These are phyloP conservation scores for Cladosporium oxysporum DNA, from an alignment of 2,329 filamentous ascomycete genomes.

Conservation along the genomic window DNA sequence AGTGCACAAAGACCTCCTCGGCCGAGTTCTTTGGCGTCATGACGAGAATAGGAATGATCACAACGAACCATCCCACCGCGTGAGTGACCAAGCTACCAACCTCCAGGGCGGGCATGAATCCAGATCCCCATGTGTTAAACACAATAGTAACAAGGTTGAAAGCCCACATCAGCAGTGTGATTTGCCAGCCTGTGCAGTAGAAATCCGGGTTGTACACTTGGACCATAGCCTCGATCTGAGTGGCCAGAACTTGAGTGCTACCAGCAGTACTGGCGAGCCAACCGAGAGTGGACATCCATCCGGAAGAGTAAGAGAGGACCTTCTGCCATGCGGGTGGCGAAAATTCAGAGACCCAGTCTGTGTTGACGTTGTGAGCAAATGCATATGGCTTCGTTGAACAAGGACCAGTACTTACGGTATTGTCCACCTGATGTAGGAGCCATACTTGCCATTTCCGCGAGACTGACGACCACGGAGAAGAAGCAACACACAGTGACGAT, in stretches of 20 bases:
- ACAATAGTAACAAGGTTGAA: slow-evolving; percentile 41
- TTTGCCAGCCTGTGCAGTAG: slow-evolving; percentile 33
- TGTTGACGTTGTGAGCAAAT: background rate
- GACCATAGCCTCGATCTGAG: slow-evolving; percentile 41
- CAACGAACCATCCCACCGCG: slow-evolving; percentile 34
- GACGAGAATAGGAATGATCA: slow-evolving; percentile 34
- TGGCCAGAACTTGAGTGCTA: slow-evolving; percentile 39
- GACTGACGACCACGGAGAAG: slow-evolving; percentile 31
- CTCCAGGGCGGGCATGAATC: slow-evolving; percentile 42
- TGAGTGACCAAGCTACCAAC: slow-evolving; percentile 36
- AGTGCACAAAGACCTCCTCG: slow-evolving; percentile 34
- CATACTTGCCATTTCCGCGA: slow-evolving; percentile 40
- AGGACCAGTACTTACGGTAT: slow-evolving; percentile 21
- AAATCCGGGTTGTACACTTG: slow-evolving; percentile 36
- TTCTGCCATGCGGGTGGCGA: slow-evolving; percentile 36
- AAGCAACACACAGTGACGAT: slow-evolving; percentile 34
- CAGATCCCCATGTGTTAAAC: slow-evolving; percentile 36
- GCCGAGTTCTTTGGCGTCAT: slow-evolving; percentile 36
- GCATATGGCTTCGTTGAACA: background rate
- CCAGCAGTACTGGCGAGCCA: slow-evolving; percentile 41
- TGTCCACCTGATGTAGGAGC: slow-evolving; percentile 37
- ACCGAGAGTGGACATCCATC: slow-evolving; percentile 41
- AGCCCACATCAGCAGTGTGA: slow-evolving; percentile 34
- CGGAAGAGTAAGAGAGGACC: slow-evolving; percentile 28
- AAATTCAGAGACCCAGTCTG: slow-evolving; percentile 38